Base-by-base conservation (phyloP, 495 filamentous ascomycete species). In the Xylaria castorea region DNA sequence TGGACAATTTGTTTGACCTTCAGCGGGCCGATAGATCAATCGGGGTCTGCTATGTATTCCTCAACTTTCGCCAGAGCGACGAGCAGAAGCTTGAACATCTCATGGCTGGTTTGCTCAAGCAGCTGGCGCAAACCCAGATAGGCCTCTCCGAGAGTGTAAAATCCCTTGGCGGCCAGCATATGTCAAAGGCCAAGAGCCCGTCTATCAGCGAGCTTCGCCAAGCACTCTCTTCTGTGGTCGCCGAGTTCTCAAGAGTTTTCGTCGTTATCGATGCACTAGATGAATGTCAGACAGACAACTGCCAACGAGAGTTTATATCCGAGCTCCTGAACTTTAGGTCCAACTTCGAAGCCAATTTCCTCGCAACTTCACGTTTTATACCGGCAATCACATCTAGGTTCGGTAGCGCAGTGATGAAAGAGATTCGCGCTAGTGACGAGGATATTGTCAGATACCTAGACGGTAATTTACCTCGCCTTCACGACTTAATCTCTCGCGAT, bases 211-310 rank as follows among this genome's bases (percentile, higher is more conserved):
- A 60, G 30, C 27, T 60, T 18, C 25, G 25, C 34, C 30, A 36
- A 18, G n/a, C 60, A 27, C 14, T 63, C 30, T 9, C 14, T 18
- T 63, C 60, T 25, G 60, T 42, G n/a, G 34, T n/a, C 20, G 1
- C 11, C 5, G 32, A 38, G 8, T 44, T n/a, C 44, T 63, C 60
- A 3, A 42, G 60, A 44, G 18, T 48, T 12, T 65, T 65, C 25
- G 20, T 65, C n/a, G 40, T 65, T 22, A 5, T 65, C 12, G 62
- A 65, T 42, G 62, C 62, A 46, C 40, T 65, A 30, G 62, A 65
- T 32, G 62, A 65, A 48, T 65, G 62, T 44, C 62, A 46, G 22
- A 14, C 38, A 48, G 11, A n/a, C 62, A 22, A 42, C 20, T 30
- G 6, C 25, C 32, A 30, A 30, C 1, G 18, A 14, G 36, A 7